Evolutionary conservation across 805 yeast species (phyloP).

Genomic region (Blastobotrys attinorum): DNA sequence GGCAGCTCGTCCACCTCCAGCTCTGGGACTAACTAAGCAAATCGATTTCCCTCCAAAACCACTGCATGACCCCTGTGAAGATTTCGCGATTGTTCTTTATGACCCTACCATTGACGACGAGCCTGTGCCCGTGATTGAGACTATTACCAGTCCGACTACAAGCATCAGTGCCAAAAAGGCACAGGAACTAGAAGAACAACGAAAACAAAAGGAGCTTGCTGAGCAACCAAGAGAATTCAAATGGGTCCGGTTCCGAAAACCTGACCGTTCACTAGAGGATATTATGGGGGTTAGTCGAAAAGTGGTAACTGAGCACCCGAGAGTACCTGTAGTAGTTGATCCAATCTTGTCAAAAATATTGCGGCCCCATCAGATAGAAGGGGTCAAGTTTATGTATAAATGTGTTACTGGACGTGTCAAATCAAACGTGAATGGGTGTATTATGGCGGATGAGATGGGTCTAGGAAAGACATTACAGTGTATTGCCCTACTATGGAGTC

Average conservation of each 20-base stretch:
- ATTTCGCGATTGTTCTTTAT: conserved; percentile 86
- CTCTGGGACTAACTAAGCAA: conserved; percentile 71
- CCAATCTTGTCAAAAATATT: conserved; percentile 76
- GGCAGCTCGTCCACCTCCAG: conserved; percentile 49
- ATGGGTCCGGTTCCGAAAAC: conserved; percentile 2
- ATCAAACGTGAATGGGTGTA: conserved; percentile 79
- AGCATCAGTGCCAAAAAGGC: not conserved
- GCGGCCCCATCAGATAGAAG: conserved; percentile 95
- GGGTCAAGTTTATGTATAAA: conserved; percentile 81
- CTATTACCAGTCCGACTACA: conserved; percentile 4
- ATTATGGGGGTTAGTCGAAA: conserved; percentile 63
- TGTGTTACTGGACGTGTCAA: conserved; percentile 76
- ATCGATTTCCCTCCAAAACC: conserved; percentile 73
- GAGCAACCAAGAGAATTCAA: not conserved
- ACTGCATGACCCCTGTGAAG: conserved; percentile 89
- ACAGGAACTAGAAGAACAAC: not conserved
- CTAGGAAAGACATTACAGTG: conserved; percentile 88
- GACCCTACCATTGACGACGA: conserved; percentile 83
- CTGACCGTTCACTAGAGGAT: conserved; percentile 61
- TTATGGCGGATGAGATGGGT: conserved; percentile 98
- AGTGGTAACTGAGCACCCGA: conserved; percentile 46
- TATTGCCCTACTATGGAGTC: conserved; percentile 85
- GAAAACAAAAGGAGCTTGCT: no score
- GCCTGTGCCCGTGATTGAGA: conserved; percentile 13
- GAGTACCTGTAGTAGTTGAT: conserved; percentile 94